phyloP scores from a whole-genome alignment of 129 eudicot genomes.

The Lactuca saligna region DNA sequence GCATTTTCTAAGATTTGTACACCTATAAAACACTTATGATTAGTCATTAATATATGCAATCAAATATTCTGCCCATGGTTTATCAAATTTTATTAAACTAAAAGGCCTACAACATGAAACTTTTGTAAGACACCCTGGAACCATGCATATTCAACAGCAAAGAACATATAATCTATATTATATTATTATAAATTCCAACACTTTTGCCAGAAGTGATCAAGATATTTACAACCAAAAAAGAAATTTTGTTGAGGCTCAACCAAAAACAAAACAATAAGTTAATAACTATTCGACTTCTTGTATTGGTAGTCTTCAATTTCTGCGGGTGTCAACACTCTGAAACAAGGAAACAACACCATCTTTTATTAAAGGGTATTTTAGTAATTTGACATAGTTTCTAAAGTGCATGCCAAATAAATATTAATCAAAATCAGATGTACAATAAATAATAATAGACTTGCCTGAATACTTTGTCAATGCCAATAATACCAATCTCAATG shows the following conservation, averaged over 20 bases:
- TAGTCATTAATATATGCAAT: background rate
- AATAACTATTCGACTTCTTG: slow-evolving; percentile 75
- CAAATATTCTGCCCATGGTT: too few relatives aligned
- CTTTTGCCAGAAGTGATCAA: background rate
- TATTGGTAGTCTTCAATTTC: slow-evolving; percentile 88
- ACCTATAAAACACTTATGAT: background rate
- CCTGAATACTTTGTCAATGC: slow-evolving; percentile 77
- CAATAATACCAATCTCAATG: slow-evolving; percentile 90
- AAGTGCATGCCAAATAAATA: background rate
- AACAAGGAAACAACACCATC: slow-evolving; percentile 20
- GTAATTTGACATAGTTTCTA: background rate
- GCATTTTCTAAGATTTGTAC: background rate
- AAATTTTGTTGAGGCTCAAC: background rate
- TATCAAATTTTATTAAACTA: too few relatives aligned
- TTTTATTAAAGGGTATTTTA: background rate
- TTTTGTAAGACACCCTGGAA: background rate
- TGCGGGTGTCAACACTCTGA: slow-evolving; percentile 81
- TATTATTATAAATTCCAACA: background rate
- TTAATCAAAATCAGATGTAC: background rate
- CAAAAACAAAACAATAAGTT: background rate
- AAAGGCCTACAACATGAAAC: background rate
- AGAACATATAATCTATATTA: background rate
- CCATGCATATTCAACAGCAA: background rate
- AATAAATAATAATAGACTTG: slow-evolving; percentile 24
- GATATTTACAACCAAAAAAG: background rate